Evolutionary conservation across 306 rosid genomes (phyloP), one percentile per base, ranked within the genome.

Genomic region (Astragalus glycyphyllos): DNA sequence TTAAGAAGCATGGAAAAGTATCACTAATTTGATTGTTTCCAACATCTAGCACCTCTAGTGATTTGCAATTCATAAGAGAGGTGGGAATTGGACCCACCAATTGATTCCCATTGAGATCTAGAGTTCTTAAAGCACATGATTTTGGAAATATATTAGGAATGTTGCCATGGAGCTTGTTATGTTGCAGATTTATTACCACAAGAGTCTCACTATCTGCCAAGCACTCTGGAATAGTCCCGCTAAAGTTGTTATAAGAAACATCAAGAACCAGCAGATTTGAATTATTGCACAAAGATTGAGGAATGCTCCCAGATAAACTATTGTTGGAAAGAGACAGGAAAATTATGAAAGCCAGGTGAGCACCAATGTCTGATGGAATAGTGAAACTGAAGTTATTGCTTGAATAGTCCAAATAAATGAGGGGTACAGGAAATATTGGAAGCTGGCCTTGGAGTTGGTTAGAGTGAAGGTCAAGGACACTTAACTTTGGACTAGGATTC

Each of bases 391-490:
- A 84, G 0, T 76, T 9, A 71, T 85, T 87, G 0, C 0, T 0
- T 0, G 92, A 87, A 58, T 41, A 82, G 41, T 81, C 92, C 65
- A 85, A 26, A 67, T 80, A 87, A 4, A 0, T 0, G 14, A 5
- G 14, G 2, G 0, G 0, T 12, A 2, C 11, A 5, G 73, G 80
- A 8, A 75, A 13, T 7, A 35, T 0, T 1, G 80, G 74, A 37
- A 87, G 47, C 23, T 11, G 5, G 2, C 87, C 87, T 13, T 53
- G 73, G 7, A 87, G 76, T 2, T 41, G 49, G 74, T 87, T 87
- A 3, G 56, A 35, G 53, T 68, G 80, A 5, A 87, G 84, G 70
- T 85, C 90, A 44, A 87, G 64, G 1, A 20, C 0, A 2, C 0
- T 0, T 59, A 85, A 10, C 1, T 0, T 2, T 20, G 44, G 6